Conservation (phyloP, 768 basidiomycete genomes). For the Leucocoprinus birnbaumii region DNA sequence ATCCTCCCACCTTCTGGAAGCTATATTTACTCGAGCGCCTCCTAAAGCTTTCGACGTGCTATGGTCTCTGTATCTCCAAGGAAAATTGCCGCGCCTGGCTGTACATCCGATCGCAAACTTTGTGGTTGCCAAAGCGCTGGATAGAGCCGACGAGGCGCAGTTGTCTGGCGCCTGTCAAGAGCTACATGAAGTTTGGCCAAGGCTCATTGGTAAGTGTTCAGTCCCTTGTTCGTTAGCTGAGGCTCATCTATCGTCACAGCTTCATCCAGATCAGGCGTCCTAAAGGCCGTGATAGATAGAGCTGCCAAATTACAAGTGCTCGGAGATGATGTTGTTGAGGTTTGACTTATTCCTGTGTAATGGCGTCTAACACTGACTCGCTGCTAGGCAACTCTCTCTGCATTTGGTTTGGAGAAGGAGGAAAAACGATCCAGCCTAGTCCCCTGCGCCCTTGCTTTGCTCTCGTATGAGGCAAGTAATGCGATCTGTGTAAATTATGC, state of each 20-base stretch:
- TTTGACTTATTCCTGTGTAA: background rate
- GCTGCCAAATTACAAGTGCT: conserved; percentile 43
- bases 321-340: conserved; percentile 51
- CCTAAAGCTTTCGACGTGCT: conserved; percentile 56
- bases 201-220: conserved; percentile 62
- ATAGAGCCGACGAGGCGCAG: conserved; percentile 54
- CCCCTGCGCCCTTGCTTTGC: conserved; percentile 61
- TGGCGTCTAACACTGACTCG: conserved; percentile 11
- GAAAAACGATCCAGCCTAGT: conserved; percentile 57
- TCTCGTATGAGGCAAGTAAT: conserved; percentile 42
- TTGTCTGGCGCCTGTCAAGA: conserved; percentile 58
- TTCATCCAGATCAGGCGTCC: conserved; percentile 70
- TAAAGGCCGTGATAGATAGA: conserved; percentile 75
- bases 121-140: conserved; percentile 79
- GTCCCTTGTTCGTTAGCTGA: background rate
- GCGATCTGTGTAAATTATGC: background rate
- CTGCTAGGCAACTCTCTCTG: conserved; percentile 52
- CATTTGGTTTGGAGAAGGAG: conserved; percentile 50
- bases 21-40: conserved; percentile 64
- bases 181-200: conserved; percentile 54
- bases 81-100: conserved; percentile 69
- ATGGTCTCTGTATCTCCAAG: conserved; percentile 78
- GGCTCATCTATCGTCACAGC: conserved; percentile 35
- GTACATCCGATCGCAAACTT: conserved; percentile 94
- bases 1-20: conserved; percentile 89